Conservation (phyloP, 2,329 filamentous ascomycete genomes). For the Neobulgaria alba region DNA sequence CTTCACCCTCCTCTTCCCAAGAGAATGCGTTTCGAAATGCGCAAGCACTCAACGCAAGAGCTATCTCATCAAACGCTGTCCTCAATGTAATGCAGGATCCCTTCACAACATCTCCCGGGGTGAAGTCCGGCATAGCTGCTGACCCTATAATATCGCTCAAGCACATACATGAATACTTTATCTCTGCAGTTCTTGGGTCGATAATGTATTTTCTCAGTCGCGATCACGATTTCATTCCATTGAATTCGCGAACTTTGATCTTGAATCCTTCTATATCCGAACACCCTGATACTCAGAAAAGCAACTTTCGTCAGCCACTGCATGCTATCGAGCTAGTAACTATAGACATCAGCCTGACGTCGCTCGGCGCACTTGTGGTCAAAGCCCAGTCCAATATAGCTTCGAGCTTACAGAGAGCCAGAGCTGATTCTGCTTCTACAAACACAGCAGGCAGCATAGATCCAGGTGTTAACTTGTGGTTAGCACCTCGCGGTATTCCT, state of each 20-base stretch:
- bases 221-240: conserved; percentile 25
- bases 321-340: conserved; percentile 23
- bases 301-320: conserved; percentile 1
- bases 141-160: conserved; percentile 16
- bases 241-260: conserved; percentile 29
- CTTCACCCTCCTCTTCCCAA: conserved; percentile 24
- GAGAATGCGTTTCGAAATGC: conserved; percentile 21
- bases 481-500: conserved; percentile 27
- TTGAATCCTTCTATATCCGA: conserved; percentile 4
- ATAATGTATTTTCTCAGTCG: conserved; percentile 27
- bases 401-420: conserved; percentile 20
- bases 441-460: conserved; percentile 7
- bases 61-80: conserved; percentile 12
- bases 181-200: conserved; percentile 28
- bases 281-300: background rate
- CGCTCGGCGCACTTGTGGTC: conserved; percentile 25
- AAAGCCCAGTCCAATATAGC: conserved; percentile 24
- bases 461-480: conserved; percentile 23
- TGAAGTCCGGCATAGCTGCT: conserved; percentile 12
- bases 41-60: conserved; percentile 22
- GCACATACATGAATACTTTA: conserved; percentile 28
- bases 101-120: conserved; percentile 17
- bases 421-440: conserved; percentile 2
- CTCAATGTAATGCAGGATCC: conserved; percentile 17
- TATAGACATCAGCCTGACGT: conserved; percentile 27